Conservation (phyloP, 2,329 filamentous ascomycete genomes). For the Huntiella bhutanensis region DNA sequence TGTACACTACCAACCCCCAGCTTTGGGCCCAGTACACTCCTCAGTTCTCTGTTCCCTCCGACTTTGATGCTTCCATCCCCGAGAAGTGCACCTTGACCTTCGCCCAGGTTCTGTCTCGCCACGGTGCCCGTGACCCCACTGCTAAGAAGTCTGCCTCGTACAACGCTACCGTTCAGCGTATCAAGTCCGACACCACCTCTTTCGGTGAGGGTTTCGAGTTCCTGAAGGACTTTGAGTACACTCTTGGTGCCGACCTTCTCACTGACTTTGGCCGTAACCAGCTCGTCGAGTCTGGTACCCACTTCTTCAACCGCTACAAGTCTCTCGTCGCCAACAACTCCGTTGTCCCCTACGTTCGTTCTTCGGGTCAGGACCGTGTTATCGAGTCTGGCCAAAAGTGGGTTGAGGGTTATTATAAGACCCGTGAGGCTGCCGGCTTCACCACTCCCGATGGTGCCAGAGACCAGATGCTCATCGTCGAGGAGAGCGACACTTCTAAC, state of each 20-base stretch:
- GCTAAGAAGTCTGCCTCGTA: constrained; percentile 45
- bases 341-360: constrained; percentile 48
- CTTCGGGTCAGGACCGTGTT: constrained; percentile 51
- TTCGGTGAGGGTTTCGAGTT: constrained; percentile 51
- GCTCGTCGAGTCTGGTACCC: constrained; percentile 54
- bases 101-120: constrained; percentile 62
- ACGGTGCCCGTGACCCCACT: constrained; percentile 72
- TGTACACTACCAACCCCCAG: constrained; percentile 5
- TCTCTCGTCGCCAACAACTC: constrained; percentile 32
- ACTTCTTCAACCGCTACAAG: constrained; percentile 58
- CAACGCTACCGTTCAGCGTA: constrained; percentile 40
- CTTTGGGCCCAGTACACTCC: constrained; percentile 81
- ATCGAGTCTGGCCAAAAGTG: constrained; percentile 59
- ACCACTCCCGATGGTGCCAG: constrained; percentile 24
- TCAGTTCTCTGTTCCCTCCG: constrained; percentile 56
- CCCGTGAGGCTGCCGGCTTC: constrained; percentile 21
- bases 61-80: constrained; percentile 41
- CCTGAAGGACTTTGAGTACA: constrained; percentile 51
- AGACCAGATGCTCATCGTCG: constrained; percentile 45
- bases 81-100: constrained; percentile 57
- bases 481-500: constrained; percentile 48
- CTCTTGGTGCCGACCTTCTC: constrained; percentile 49
- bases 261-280: constrained; percentile 47
- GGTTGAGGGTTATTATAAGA: constrained; percentile 48
- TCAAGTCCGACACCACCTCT: constrained; percentile 36